Evolutionary conservation across 2,329 filamentous ascomycete genomes (phyloP), one percentile per base, ranked within the genome.

Genomic region (Ophidiomyces ophidiicola): DNA sequence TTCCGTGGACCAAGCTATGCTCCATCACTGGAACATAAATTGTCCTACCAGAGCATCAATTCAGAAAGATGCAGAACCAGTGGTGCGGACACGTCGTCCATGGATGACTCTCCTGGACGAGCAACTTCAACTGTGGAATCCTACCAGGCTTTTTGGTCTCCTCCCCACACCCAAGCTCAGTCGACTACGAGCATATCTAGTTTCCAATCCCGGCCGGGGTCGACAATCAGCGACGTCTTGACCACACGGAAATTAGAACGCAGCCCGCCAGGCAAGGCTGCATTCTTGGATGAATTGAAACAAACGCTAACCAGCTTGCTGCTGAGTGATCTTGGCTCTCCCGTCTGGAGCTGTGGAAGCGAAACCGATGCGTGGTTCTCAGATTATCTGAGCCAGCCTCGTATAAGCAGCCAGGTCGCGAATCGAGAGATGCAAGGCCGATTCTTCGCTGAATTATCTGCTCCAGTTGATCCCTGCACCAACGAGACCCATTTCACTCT

Each of bases 321-420:
- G 1, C 64, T 96, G 18, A 96, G 88, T 35, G 90, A 98, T 56
- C 69, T 96, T 3, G 86, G 87, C 4, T 86, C 80, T 28, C 74
- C 84, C 20, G 80, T 94, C 1, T 90, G 92, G 58, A 76, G 78
- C n/a, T 75, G 74, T 36, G 90, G 90, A 2, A 93, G 86, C 29
- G 90, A 98, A 63, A 96, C 88, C 0, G 90, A 96, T 57, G 70
- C 70, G 2, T 94, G 88, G 81, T 90, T 94, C 49, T 59, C 51
- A 47, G 70, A 64, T 41, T 62, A 64, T 4, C 49, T 67, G 6
- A 71, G 73, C 62, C 69, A 51, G 62, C 67, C 48, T 60, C 69
- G 58, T 6, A 56, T 64, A 24, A 53, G 56, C 20, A 33, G 48
- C 11, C 58, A 64, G 32, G 63, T 64, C 58, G 53, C 55, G 30